Evolutionary conservation across 208 protist species (phyloP), one percentile per base, ranked within the genome.

Genomic region (Crithidia fasciculata): DNA sequence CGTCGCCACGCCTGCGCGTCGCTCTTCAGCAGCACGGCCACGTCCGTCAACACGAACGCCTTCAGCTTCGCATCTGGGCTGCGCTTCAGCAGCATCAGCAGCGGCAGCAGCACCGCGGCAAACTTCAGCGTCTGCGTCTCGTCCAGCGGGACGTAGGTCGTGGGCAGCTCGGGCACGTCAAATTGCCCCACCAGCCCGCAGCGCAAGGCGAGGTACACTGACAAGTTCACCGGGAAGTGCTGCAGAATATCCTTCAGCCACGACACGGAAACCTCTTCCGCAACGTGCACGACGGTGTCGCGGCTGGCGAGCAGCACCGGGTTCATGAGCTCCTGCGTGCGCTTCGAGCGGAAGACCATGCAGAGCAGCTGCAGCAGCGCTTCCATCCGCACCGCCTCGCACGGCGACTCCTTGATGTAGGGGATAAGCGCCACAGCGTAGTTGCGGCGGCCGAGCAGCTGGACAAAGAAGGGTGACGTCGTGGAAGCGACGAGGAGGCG

Each of bases 241-340:
- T 67, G 61, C 65, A 92, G 65, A 28, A 86, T 78, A 40, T 89
- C 82, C n/a, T 69, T 76, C 36, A 96, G 61, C 89, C 87, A 95
- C 41, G 81, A 80, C 15, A 96, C 78, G n/a, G 85, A 93, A 54
- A 92, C 82, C 64, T 90, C 85, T 40, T 83, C 73, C 9, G 52
- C 55, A 9, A 89, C 82, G 72, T 94, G 88, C 54, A 93, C 86
- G 8, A 80, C 68, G 4, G 81, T 83, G 37, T 91, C 89, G 43
- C 78, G 67, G 52, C 75, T 71, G 12, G 70, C 69, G 37, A 90
- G 47, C 58, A 93, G 59, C 18, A 80, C 64, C 8, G 92, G 84
- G 67, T 91, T 95, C 81, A 96, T 84, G 36, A 94, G 74, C 76
- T 94, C 88, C 70, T 95, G 89, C 10, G 87, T 91, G 19, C 81